phyloP scores from a whole-genome alignment of 2,329 filamentous ascomycete genomes.

The Talaromyces sp. region DNA sequence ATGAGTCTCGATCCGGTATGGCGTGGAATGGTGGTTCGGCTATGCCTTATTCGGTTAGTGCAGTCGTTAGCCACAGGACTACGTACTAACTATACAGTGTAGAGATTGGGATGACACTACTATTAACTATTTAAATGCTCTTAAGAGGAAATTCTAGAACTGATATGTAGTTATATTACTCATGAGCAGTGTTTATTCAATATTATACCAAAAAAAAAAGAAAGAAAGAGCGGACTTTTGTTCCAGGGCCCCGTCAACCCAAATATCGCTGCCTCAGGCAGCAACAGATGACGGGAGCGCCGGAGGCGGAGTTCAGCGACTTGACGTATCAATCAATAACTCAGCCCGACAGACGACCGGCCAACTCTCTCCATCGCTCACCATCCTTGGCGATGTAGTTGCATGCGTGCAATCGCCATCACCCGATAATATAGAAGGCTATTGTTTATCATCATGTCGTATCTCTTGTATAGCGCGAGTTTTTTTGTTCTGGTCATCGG shows the following conservation, averaged over 20 bases:
- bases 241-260: too few relatives aligned
- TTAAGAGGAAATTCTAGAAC: too few relatives aligned
- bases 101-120: too few relatives aligned
- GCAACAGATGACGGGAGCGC: neutral
- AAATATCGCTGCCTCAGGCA: neutral
- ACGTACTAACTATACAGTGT: neutral
- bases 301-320: neutral
- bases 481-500: slow-evolving; percentile 67
- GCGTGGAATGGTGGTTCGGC: neutral
- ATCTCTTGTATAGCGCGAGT: slow-evolving; percentile 73
- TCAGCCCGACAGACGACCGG: neutral
- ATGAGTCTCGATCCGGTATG: slow-evolving; percentile 9
- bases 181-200: too few relatives aligned
- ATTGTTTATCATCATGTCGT: slow-evolving; percentile 56
- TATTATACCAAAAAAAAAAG: too few relatives aligned
- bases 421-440: neutral
- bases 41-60: neutral
- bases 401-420: neutral
- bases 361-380: neutral
- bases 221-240: too few relatives aligned
- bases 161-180: too few relatives aligned
- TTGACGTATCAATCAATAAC: neutral
- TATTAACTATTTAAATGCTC: too few relatives aligned
- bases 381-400: neutral
- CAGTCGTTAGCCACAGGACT: neutral